These are phyloP conservation scores for Gnetum montanum DNA, from an alignment of 75 land plant genomes.

Conservation along the genomic window DNA sequence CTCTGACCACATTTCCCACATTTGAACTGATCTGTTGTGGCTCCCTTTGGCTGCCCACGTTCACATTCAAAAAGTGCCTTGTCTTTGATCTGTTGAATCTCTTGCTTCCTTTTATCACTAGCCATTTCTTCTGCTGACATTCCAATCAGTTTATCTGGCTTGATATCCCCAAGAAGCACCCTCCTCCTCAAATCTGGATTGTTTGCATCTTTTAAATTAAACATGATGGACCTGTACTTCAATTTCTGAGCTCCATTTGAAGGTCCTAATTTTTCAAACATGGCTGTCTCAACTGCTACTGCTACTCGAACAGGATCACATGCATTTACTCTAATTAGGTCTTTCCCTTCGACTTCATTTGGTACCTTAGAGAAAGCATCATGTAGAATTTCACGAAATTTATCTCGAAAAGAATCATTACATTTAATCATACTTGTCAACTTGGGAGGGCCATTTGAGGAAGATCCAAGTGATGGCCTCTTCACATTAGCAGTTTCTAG, in stretches of 20 bases:
- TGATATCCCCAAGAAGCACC: conserved; percentile 67
- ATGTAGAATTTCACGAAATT: conserved; percentile 55
- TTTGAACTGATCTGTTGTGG: conserved; percentile 84
- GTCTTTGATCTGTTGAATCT: conserved; percentile 68
- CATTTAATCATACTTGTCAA: conserved; percentile 44
- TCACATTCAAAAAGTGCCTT: conserved; percentile 87
- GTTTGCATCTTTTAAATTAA: conserved; percentile 70
- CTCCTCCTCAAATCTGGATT: conserved; percentile 83
- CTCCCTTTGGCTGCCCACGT: conserved; percentile 43
- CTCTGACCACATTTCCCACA: conserved; percentile 77
- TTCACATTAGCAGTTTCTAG: conserved; percentile 4
- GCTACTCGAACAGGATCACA: conserved; percentile 68
- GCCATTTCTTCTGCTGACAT: conserved; percentile 87
- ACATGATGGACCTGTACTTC: conserved; percentile 86
- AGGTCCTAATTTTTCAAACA: conserved; percentile 63
- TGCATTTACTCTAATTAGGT: conserved; percentile 28
- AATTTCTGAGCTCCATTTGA: conserved; percentile 56
- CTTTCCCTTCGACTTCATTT: conserved; percentile 28
- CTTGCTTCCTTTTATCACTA: conserved; percentile 61
- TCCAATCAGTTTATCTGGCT: conserved; percentile 36
- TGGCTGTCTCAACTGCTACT: conserved; percentile 57
- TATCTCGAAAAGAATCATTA: conserved; percentile 60
- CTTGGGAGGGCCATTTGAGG: conserved; percentile 35
- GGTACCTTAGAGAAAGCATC: conserved; percentile 63
- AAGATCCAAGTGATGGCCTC: conserved; percentile 17